Evolutionary conservation across 306 rosid species (phyloP).

Genomic region (Begonia masoniana): DNA sequence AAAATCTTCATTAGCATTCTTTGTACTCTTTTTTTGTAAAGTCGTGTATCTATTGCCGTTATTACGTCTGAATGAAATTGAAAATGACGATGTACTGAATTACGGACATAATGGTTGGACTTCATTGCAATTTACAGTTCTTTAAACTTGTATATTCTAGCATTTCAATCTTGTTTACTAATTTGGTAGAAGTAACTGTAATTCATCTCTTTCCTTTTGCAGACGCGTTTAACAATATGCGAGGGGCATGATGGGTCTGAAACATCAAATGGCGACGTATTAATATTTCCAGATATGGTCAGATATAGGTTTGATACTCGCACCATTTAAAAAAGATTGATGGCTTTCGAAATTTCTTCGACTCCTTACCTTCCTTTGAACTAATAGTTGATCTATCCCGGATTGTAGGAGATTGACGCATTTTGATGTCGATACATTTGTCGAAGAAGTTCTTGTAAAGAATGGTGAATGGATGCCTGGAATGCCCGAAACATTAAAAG

Average conservation of each 20-base stretch:
- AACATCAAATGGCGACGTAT: conserved; percentile 91
- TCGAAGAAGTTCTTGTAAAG: conserved; percentile 95
- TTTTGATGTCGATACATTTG: conserved; percentile 91
- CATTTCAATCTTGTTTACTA: background rate
- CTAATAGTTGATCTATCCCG: background rate
- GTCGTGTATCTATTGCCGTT: no score
- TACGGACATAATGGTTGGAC: no score
- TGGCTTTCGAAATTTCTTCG: background rate
- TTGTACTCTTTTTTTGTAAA: no score
- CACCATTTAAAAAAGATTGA: background rate
- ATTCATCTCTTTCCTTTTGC: conserved; percentile 13
- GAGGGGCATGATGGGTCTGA: conserved; percentile 94
- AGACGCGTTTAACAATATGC: conserved; percentile 83
- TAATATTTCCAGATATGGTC: conserved; percentile 91
- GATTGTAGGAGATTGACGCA: conserved; percentile 79
- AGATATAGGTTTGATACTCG: conserved; percentile 58
- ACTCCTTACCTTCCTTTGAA: background rate
- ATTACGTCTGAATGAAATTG: no score
- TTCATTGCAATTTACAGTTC: background rate
- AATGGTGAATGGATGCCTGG: conserved; percentile 90
- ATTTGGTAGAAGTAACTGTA: no score
- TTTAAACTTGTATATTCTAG: background rate
- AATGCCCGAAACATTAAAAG: conserved; percentile 66
- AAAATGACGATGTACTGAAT: no score
- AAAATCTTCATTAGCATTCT: no score